Percentiles rank a stretch among this genome's conserved stretches.
Conservation (phyloP, 2,329 filamentous ascomycete species). For the Calonectria honghensis region DNA sequence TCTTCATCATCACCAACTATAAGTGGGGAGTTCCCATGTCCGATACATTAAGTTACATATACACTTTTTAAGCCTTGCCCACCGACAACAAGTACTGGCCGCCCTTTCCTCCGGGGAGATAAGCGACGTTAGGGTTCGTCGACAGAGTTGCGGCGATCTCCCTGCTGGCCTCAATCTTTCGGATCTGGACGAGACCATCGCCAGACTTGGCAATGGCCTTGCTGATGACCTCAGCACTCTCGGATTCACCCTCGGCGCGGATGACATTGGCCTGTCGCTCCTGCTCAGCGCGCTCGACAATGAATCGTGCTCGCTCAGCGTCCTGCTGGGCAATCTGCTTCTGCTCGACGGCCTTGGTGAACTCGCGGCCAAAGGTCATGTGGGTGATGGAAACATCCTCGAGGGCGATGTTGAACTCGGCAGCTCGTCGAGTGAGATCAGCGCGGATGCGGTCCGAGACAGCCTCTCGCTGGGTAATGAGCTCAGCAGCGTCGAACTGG, state of each 20-base stretch:
- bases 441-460: conserved; percentile 95
- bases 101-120: conserved; percentile 86
- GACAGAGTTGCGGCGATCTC: conserved; percentile 96
- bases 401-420: conserved; percentile 99
- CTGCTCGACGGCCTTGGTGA: conserved; percentile 98
- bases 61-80: conserved; percentile 60
- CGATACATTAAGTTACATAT: conserved; percentile 41
- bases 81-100: conserved; percentile 74
- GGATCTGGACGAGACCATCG: conserved; percentile 95
- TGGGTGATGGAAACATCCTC: conserved; percentile 99
- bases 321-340: conserved; percentile 99
- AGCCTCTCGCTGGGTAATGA: conserved; percentile 98
- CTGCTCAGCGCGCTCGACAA: conserved; percentile 99
- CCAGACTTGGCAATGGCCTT: conserved; percentile 95
- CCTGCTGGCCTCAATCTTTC: conserved; percentile 96
- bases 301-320: conserved; percentile 96
- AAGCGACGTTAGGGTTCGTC: conserved; percentile 95
- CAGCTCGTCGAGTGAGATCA: conserved; percentile 92
- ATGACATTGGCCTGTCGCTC: conserved; percentile 99
- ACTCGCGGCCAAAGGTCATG: conserved; percentile 99
- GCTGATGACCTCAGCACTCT: conserved; percentile 95
- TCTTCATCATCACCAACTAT: conserved; percentile 55
- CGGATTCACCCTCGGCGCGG: conserved; percentile 96
- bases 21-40: conserved; percentile 60
- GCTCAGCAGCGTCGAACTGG: conserved; percentile 98